phyloP scores from a whole-genome alignment of 352 stramenopile species.

The Pythium rishiriense region DNA sequence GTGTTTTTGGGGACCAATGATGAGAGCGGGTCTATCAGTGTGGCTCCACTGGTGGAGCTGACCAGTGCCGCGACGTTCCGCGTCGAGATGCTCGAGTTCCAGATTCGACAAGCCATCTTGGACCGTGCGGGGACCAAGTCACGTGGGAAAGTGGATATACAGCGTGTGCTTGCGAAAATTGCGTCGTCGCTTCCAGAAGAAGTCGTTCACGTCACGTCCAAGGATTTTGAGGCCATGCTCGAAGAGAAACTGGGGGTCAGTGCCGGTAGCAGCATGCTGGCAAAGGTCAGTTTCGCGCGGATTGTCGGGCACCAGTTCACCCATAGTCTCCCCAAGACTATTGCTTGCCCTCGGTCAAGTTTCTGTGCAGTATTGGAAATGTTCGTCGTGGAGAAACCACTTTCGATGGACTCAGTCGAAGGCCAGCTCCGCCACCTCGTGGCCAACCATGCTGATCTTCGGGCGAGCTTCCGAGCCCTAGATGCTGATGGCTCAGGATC shows the following conservation, averaged over 20 bases:
- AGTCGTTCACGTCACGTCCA: conserved; percentile 18
- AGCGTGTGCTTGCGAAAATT: conserved; percentile 30
- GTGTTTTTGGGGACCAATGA: background rate
- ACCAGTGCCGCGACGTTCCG: conserved; percentile 35
- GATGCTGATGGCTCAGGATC: conserved; percentile 39
- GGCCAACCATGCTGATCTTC: conserved; percentile 29
- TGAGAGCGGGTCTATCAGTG: background rate
- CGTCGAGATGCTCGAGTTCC: conserved; percentile 50
- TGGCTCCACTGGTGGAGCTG: conserved; percentile 23
- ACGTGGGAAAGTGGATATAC: conserved; percentile 33
- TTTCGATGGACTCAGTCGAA: conserved; percentile 44
- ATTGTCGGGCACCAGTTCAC: conserved; percentile 26
- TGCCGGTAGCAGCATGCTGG: conserved; percentile 24
- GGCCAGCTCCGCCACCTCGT: conserved; percentile 40
- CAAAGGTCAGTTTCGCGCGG: conserved; percentile 36
- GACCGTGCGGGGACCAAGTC: conserved; percentile 24
- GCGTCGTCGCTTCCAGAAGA: conserved; percentile 19
- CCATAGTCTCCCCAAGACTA: conserved; percentile 19
- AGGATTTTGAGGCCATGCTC: conserved; percentile 30
- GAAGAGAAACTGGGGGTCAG: conserved; percentile 41
- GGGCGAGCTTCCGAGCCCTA: conserved; percentile 30
- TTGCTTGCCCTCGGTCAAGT: background rate
- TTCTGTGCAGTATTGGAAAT: conserved; percentile 35
- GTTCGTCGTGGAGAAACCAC: conserved; percentile 32
- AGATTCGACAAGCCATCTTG: conserved; percentile 37